Conservation (phyloP, 306 rosid species). For the Glycine latifolia region DNA sequence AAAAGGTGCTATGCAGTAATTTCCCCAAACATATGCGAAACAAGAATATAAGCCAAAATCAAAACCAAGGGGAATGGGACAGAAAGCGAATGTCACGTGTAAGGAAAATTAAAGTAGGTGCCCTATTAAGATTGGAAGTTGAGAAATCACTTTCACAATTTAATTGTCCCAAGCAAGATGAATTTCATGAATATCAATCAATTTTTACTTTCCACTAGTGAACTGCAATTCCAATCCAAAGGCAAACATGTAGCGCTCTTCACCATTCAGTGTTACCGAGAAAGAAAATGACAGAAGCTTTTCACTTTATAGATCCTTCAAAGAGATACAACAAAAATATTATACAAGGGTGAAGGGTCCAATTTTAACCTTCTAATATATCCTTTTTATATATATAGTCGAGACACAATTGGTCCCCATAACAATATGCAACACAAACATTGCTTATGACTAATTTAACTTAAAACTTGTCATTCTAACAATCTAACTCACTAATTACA, state of each 20-base stretch:
- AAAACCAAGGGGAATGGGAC: neutral
- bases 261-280: slow-evolving; percentile 7
- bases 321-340: slow-evolving; percentile 2
- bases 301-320: slow-evolving; percentile 3
- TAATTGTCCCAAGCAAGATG: slow-evolving; percentile 36
- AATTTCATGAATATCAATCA: slow-evolving; percentile 25
- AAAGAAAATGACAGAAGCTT: neutral
- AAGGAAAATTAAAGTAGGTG: slow-evolving; percentile 41
- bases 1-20: neutral
- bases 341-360: neutral
- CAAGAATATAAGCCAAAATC: neutral
- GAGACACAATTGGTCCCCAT: slow-evolving; percentile 33
- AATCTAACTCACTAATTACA: slow-evolving; percentile 43
- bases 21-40: neutral
- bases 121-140: slow-evolving; percentile 40
- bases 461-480: slow-evolving; percentile 21
- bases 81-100: slow-evolving; percentile 40
- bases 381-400: neutral
- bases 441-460: slow-evolving; percentile 12
- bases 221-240: slow-evolving; percentile 7
- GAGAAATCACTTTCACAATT: slow-evolving; percentile 57
- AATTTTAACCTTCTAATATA: neutral
- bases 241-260: slow-evolving; percentile 1
- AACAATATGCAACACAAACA: slow-evolving; percentile 38
- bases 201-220: slow-evolving; percentile 2